Conservation (phyloP, 805 yeast species). For the Dipodascus albidus region DNA sequence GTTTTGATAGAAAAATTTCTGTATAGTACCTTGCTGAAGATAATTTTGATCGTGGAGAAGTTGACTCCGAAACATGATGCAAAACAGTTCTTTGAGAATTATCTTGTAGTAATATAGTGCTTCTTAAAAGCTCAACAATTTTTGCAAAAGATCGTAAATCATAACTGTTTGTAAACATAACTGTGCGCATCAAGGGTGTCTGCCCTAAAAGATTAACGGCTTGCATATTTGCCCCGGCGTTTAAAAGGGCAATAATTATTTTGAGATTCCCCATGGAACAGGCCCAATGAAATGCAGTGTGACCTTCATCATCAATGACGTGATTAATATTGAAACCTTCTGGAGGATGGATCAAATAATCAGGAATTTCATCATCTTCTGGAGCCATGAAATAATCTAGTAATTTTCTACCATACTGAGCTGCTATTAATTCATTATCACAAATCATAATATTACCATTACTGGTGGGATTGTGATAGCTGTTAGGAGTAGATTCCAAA, state of each 20-base stretch:
- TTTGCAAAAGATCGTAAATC: slow-evolving; percentile 70
- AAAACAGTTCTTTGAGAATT: slow-evolving; percentile 60
- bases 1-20: slow-evolving; percentile 61
- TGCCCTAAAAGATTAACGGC: slow-evolving; percentile 61
- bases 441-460: neutral
- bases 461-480: neutral
- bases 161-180: slow-evolving; percentile 79
- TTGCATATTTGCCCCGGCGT: slow-evolving; percentile 62
- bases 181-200: slow-evolving; percentile 77
- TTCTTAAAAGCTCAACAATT: slow-evolving; percentile 63
- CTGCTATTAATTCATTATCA: slow-evolving; percentile 5
- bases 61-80: slow-evolving; percentile 72
- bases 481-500: neutral
- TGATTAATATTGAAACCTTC: slow-evolving; percentile 59
- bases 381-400: slow-evolving; percentile 45
- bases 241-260: slow-evolving; percentile 62
- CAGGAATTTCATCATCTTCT: slow-evolving; percentile 51
- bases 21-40: slow-evolving; percentile 78
- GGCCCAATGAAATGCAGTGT: slow-evolving; percentile 95
- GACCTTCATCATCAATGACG: slow-evolving; percentile 88
- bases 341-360: slow-evolving; percentile 51
- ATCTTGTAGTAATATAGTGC: slow-evolving; percentile 71
- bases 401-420: slow-evolving; percentile 35
- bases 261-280: slow-evolving; percentile 84
- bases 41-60: slow-evolving; percentile 52